Evolutionary conservation across 257 asterid genomes (phyloP), one percentile per base, ranked within the genome.

Genomic region (Nyctanthes arbortristis): DNA sequence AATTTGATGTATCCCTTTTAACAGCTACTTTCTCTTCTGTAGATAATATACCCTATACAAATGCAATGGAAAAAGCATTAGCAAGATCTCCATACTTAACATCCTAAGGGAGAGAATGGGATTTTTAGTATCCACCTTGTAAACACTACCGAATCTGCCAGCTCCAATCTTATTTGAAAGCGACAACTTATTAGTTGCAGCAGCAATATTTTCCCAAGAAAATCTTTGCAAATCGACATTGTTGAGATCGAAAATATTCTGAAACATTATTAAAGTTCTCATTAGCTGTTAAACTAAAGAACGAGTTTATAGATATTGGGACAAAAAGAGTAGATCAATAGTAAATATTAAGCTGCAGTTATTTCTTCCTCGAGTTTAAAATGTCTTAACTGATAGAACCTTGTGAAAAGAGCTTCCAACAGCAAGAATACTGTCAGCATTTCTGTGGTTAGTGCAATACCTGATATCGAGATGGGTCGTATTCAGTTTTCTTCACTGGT

Each of bases 111-210:
- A 27, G 25, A 18, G 3, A 0, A 31, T 18, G 13, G 10, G 1
- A 40, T 1, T 12, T 1, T n/a, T 0, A 47, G 29, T 29, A 11
- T 47, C 63, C 62, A 78, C 76, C 76, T 69, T 73, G 39, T 59
- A 58, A 22, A 68, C 68, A 18, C 18, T 8, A 24, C 56, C 55
- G 31, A 61, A 37, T 43, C 29, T 63, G 9, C 70, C 73, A 25
- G 0, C 3, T 33, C 70, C 73, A 36, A 73, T 32, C 39, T 27
- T 43, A 32, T 68, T 31, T 30, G 60, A 54, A 56, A 47, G 8
- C 13, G 73, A 73, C 57, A 73, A 73, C 5, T 49, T 43, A 31
- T 57, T 73, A 37, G 75, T 66, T 30, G 81, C 75, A 5, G 65
- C 74, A 62, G 61, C 64, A 62, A 67, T 65, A n/a, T 2, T 62